These are phyloP conservation scores for Colletotrichum sp. DNA, from an alignment of 2,329 filamentous ascomycete species.

Conservation along the genomic window DNA sequence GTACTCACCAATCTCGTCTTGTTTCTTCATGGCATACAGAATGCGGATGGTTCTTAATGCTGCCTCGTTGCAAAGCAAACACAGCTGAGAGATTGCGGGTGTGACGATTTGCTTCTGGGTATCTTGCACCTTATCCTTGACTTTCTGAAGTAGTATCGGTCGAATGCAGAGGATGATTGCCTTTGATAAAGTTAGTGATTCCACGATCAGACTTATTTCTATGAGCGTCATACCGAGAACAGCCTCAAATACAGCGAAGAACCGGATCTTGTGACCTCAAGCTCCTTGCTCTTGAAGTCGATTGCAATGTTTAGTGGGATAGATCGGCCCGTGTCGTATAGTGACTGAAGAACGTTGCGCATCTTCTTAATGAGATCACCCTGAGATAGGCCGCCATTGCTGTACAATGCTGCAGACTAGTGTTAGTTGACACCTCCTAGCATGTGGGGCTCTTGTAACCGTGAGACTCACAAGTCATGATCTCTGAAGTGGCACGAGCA, in stretches of 20 bases:
- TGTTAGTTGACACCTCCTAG: neutral
- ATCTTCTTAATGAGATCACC: constrained; percentile 29
- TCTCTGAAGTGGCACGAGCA: constrained; percentile 29
- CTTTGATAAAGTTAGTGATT: neutral
- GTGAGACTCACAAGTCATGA: constrained; percentile 27
- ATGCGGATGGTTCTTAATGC: constrained; percentile 30
- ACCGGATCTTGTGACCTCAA: constrained; percentile 26
- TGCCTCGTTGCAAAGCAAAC: constrained; percentile 29
- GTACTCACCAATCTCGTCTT: constrained; percentile 25
- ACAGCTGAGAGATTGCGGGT: constrained; percentile 21
- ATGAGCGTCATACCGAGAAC: constrained; percentile 23
- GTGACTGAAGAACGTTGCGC: constrained; percentile 21
- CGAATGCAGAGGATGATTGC: constrained; percentile 33
- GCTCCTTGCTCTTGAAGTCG: constrained; percentile 25
- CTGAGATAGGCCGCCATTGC: constrained; percentile 27
- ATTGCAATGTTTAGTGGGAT: constrained; percentile 26
- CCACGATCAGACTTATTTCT: neutral
- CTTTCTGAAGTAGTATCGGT: constrained; percentile 30
- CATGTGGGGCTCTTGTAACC: neutral
- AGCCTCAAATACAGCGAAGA: constrained; percentile 31
- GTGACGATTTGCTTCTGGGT: constrained; percentile 23
- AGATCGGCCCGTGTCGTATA: constrained; percentile 27
- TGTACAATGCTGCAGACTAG: constrained; percentile 25
- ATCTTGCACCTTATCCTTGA: constrained; percentile 31
- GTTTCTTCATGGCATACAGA: constrained; percentile 23